Conservation (phyloP, 179 eudicot genomes). For the Spergularia azorica region DNA sequence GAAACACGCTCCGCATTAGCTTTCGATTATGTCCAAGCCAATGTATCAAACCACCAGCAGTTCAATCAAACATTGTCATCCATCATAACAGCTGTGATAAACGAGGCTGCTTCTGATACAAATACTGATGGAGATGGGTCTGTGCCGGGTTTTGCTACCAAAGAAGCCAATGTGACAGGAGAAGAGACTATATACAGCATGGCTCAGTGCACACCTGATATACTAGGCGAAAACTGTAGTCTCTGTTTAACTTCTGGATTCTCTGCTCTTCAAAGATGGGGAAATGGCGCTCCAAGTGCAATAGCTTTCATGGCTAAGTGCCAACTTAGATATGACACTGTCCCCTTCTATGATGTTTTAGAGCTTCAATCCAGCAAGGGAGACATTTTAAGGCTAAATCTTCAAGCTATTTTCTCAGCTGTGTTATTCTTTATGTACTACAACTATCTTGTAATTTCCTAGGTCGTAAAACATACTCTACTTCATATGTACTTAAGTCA, state of each 20-base stretch:
- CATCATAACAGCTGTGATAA: slow-evolving; percentile 3
- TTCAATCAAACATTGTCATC: slow-evolving; percentile 12
- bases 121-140: not conserved
- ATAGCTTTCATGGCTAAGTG: slow-evolving; percentile 9
- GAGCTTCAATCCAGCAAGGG: not conserved
- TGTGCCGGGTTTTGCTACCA: slow-evolving; percentile 14
- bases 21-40: not conserved
- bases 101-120: not conserved
- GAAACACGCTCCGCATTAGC: not conserved
- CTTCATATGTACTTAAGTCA: too few relatives aligned
- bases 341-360: slow-evolving; percentile 20
- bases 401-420: not conserved
- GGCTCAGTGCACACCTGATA: slow-evolving; percentile 11
- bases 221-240: slow-evolving; percentile 11
- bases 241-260: slow-evolving; percentile 1
- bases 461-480: not conserved
- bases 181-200: too few relatives aligned
- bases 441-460: not conserved
- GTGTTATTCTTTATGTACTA: not conserved
- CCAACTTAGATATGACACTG: slow-evolving; percentile 22
- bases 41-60: slow-evolving; percentile 2
- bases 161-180: slow-evolving; percentile 12
- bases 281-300: slow-evolving; percentile 3
- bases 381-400: not conserved
- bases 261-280: not conserved